Evolutionary conservation across 257 asterid species (phyloP).

Genomic region (Scutellaria baicalensis): DNA sequence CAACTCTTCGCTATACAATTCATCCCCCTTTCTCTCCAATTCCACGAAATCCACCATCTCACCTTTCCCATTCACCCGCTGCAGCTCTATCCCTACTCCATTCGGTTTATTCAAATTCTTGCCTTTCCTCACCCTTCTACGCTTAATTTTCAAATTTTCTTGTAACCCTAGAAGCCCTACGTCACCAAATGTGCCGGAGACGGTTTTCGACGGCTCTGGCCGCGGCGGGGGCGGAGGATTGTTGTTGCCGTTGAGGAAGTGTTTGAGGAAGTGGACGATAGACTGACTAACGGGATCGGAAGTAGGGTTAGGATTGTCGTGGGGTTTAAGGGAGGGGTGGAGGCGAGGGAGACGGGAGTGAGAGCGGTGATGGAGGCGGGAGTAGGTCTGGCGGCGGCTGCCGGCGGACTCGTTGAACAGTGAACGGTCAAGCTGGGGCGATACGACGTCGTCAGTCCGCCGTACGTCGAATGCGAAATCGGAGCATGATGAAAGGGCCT

Average conservation of each 20-base stretch:
- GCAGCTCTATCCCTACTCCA: constrained; percentile 39
- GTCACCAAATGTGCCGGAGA: not conserved
- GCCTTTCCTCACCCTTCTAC: constrained; percentile 33
- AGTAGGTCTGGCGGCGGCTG: constrained; percentile 80
- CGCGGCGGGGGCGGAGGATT: constrained; percentile 40
- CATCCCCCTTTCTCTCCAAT: constrained; percentile 70
- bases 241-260: constrained; percentile 36
- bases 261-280: constrained; percentile 65
- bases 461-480: constrained; percentile 41
- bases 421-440: constrained; percentile 63
- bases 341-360: constrained; percentile 64
- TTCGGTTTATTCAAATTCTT: constrained; percentile 20
- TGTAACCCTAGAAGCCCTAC: constrained; percentile 36
- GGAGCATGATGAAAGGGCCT: constrained; percentile 62
- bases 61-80: constrained; percentile 50
- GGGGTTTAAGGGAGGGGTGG: constrained; percentile 42
- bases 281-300: constrained; percentile 69
- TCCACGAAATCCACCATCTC: constrained; percentile 48
- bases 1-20: constrained; percentile 51
- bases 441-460: constrained; percentile 47
- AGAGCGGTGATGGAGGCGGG: constrained; percentile 69
- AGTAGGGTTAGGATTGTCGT: constrained; percentile 24
- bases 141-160: constrained; percentile 33
- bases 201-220: constrained; percentile 11
- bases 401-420: constrained; percentile 87